Conservation (phyloP, 768 basidiomycete genomes). For the Suillus luteus region DNA sequence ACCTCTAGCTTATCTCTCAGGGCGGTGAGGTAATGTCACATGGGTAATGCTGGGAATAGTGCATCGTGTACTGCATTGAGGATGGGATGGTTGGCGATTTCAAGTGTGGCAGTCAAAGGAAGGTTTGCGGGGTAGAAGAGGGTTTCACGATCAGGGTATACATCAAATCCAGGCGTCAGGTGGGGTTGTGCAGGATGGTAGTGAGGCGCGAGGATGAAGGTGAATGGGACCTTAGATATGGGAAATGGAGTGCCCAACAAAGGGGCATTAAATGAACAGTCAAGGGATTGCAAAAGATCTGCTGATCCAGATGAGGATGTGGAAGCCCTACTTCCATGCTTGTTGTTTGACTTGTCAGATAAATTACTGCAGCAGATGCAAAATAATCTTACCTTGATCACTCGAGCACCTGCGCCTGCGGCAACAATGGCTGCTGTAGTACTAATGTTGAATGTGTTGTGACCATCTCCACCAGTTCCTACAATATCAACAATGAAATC, state of each 20-base stretch:
- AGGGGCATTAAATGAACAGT: conserved; percentile 71
- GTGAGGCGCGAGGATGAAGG: conserved; percentile 91
- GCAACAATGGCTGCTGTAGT: conserved; percentile 94
- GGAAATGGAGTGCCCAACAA: conserved; percentile 41
- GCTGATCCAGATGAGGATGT: conserved; percentile 95
- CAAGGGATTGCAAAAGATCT: conserved; percentile 85
- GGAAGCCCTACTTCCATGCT: conserved; percentile 92
- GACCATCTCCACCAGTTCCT: conserved; percentile 77
- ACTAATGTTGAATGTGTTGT: conserved; percentile 97
- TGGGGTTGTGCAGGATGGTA: conserved; percentile 85
- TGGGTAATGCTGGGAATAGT: conserved; percentile 70
- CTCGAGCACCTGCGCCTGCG: conserved; percentile 90
- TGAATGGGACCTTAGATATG: conserved; percentile 76
- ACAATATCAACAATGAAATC: conserved; percentile 67
- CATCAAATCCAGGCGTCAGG: conserved; percentile 51
- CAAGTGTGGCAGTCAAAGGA: conserved; percentile 73
- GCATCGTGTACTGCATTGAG: conserved; percentile 72
- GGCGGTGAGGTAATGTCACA: conserved; percentile 69
- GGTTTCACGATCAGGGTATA: conserved; percentile 61
- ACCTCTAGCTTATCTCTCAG: conserved; percentile 73
- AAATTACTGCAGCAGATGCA: background rate
- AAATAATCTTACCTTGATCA: conserved; percentile 72
- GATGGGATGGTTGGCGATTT: conserved; percentile 80
- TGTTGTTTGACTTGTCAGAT: conserved; percentile 8
- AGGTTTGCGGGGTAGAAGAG: conserved; percentile 73